A percentile compares a stretch with the other conserved stretches of the same genome.
Conservation (phyloP, 225 moss, liverwort and hornwort genomes). For the Antitrichia curtipendula region DNA sequence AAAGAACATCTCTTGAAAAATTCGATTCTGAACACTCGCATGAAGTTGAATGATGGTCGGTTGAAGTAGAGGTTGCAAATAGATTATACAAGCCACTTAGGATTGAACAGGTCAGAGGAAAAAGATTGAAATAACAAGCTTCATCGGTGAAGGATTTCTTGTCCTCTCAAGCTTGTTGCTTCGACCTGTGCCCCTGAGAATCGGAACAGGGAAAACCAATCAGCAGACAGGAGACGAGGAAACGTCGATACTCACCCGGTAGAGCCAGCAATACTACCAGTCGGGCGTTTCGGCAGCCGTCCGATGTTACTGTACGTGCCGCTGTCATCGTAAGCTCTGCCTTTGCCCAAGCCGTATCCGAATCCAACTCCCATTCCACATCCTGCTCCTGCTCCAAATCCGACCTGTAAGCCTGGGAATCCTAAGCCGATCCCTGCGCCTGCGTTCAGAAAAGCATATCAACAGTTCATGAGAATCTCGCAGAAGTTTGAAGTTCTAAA, state of each 20-base stretch:
- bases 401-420: slow-evolving; percentile 88
- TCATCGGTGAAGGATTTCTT: not conserved
- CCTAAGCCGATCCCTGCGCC: slow-evolving; percentile 88
- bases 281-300: slow-evolving; percentile 21
- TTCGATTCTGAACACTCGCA: not conserved
- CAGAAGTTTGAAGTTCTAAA: not conserved
- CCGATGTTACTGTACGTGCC: slow-evolving; percentile 70
- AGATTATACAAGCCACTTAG: not conserved
- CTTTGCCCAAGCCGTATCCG: slow-evolving; percentile 90
- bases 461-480: not conserved
- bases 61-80: not conserved
- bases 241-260: slow-evolving; percentile 44
- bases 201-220: not conserved
- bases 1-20: not conserved
- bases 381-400: slow-evolving; percentile 83
- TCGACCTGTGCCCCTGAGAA: not conserved
- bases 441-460: slow-evolving; percentile 10
- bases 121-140: not conserved
- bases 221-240: not conserved
- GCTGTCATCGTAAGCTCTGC: slow-evolving; percentile 66
- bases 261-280: slow-evolving; percentile 17
- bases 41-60: not conserved
- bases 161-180: not conserved
- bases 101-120: not conserved
- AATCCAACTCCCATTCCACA: slow-evolving; percentile 91